phyloP scores from a whole-genome alignment of 257 asterid genomes.

The Solanum piurae region DNA sequence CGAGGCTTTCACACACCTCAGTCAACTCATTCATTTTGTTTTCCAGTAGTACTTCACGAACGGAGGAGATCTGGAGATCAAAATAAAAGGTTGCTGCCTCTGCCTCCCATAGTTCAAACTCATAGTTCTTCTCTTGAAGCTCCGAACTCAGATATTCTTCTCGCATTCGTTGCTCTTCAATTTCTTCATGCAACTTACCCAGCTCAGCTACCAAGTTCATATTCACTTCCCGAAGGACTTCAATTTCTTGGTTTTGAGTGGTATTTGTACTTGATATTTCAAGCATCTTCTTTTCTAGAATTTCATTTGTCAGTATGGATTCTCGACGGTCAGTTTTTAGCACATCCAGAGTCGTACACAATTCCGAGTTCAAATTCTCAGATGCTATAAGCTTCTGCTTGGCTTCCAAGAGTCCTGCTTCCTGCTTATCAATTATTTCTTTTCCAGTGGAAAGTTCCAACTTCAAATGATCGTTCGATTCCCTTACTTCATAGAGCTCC shows the following conservation, averaged over 20 bases:
- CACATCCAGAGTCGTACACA: conserved; percentile 31
- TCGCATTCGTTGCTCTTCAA: conserved; percentile 40
- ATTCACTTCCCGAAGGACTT: conserved; percentile 40
- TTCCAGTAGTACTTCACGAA: conserved; percentile 51
- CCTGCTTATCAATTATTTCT: conserved; percentile 28
- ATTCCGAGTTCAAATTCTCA: conserved; percentile 35
- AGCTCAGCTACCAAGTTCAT: conserved; percentile 43
- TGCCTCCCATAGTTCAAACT: conserved; percentile 71
- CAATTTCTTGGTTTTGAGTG: conserved; percentile 42
- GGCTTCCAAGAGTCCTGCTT: conserved; percentile 42
- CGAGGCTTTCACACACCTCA: conserved; percentile 42
- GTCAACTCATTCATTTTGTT: conserved; percentile 68
- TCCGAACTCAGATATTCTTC: conserved; percentile 49
- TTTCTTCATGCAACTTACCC: conserved; percentile 39
- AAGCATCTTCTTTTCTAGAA: conserved; percentile 34
- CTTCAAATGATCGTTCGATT: conserved; percentile 32
- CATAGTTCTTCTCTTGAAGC: conserved; percentile 49
- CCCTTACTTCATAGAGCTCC: conserved; percentile 37
- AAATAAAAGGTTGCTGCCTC: conserved; percentile 74
- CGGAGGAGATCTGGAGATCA: conserved; percentile 76
- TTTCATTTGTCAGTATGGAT: conserved; percentile 28
- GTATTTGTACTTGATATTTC: conserved; percentile 39
- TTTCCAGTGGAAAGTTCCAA: conserved; percentile 25
- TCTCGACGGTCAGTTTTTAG: conserved; percentile 37
- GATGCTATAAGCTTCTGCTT: conserved; percentile 48